phyloP scores from a whole-genome alignment of 1,284 basidiomycete genomes.

The Cutaneotrichosporon curvatum region DNA sequence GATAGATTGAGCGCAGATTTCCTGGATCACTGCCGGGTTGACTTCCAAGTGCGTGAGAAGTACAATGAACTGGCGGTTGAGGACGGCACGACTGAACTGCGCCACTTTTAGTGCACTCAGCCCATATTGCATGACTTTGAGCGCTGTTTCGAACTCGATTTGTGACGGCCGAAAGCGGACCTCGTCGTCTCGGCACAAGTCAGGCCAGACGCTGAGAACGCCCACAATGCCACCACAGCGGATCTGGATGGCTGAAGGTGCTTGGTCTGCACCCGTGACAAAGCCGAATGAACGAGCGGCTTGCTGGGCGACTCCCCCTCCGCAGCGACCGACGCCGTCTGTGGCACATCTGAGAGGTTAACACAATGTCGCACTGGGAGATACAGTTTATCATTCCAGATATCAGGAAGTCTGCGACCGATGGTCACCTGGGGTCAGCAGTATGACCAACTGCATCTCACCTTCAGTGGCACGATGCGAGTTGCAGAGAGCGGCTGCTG shows the following conservation, averaged over 20 bases:
- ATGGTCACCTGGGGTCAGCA: constrained; percentile 7
- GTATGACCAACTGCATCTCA: neutral
- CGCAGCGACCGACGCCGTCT: constrained; percentile 26
- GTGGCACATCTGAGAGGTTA: constrained; percentile 16
- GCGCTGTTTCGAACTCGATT: constrained; percentile 19
- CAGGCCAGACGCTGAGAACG: constrained; percentile 23
- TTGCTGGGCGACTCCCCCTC: constrained; percentile 11
- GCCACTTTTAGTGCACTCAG: constrained; percentile 20
- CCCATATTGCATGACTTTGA: constrained; percentile 13
- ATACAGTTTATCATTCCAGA: constrained; percentile 2
- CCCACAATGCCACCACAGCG: constrained; percentile 28
- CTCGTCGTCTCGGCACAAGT: constrained; percentile 8
- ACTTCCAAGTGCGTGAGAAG: constrained; percentile 24
- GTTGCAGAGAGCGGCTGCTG: constrained; percentile 19
- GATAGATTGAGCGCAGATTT: constrained; percentile 15
- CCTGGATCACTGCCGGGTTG: constrained; percentile 9
- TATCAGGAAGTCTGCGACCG: constrained; percentile 8
- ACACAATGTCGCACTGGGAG: neutral
- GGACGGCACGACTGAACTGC: constrained; percentile 18
- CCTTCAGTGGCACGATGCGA: constrained; percentile 6
- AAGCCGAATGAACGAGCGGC: constrained; percentile 20
- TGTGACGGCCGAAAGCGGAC: constrained; percentile 22
- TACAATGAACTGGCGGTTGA: constrained; percentile 26
- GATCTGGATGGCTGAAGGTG: constrained; percentile 27
- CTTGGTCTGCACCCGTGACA: constrained; percentile 3